phyloP scores from a whole-genome alignment of 2,329 filamentous ascomycete species.

The Xylariaceae sp. region DNA sequence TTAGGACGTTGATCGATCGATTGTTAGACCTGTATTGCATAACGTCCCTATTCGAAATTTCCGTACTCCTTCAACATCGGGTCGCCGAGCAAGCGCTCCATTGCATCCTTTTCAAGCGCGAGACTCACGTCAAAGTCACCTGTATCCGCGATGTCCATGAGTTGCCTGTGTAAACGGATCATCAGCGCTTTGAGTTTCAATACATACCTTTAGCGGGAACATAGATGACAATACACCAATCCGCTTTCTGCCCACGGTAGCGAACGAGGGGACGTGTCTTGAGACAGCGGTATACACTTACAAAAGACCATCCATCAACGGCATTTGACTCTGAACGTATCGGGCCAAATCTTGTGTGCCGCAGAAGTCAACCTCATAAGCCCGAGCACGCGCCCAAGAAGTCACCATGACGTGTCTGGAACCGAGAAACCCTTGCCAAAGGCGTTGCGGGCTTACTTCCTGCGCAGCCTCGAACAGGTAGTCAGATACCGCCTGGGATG shows the following conservation, averaged over 20 bases:
- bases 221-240: neutral
- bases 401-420: constrained; percentile 39
- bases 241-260: too few species aligned
- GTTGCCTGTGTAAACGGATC: constrained; percentile 2
- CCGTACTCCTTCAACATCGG: constrained; percentile 18
- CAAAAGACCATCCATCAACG: constrained; percentile 38
- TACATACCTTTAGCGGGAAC: neutral
- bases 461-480: constrained; percentile 40
- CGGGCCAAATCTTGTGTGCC: constrained; percentile 10
- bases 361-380: constrained; percentile 44
- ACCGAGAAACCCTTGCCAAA: constrained; percentile 46
- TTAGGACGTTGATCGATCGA: too few species aligned
- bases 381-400: constrained; percentile 37
- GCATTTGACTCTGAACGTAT: constrained; percentile 42
- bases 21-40: too few species aligned
- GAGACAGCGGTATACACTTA: constrained; percentile 26
- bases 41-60: neutral
- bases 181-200: neutral
- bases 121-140: constrained; percentile 16
- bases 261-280: neutral
- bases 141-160: constrained; percentile 12
- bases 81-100: constrained; percentile 24
- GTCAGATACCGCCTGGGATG: constrained; percentile 34
- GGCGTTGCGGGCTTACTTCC: constrained; percentile 42
- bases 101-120: constrained; percentile 10